These are phyloP conservation scores for Artemisia annua DNA, from an alignment of 129 eudicot genomes.

Conservation along the genomic window DNA sequence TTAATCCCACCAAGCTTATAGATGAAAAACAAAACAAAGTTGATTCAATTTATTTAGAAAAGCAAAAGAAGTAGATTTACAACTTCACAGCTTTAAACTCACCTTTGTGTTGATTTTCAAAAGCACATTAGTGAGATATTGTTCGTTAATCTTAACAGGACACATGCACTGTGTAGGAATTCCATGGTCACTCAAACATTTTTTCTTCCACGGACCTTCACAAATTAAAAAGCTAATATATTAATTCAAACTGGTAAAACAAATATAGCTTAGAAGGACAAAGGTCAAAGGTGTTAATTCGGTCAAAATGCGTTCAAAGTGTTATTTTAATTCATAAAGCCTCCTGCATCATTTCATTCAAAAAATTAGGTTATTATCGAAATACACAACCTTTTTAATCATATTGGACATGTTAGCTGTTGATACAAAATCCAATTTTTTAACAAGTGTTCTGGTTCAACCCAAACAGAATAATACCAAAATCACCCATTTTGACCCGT, in stretches of 20 bases:
- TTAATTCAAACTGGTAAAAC: background rate
- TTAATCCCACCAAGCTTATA: conserved; percentile 89
- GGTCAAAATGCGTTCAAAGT: too few relatives aligned
- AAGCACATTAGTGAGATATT: conserved; percentile 83
- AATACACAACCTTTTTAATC: too few relatives aligned
- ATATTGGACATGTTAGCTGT: too few relatives aligned
- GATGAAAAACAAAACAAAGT: conserved; percentile 6
- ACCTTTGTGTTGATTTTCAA: conserved; percentile 93
- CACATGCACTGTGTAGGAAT: conserved; percentile 77
- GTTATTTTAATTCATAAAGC: too few relatives aligned
- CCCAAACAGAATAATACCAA: too few relatives aligned
- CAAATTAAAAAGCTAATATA: conserved; percentile 1
- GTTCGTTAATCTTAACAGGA: conserved; percentile 77
- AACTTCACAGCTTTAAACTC: conserved; percentile 1
- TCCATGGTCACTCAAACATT: conserved; percentile 63
- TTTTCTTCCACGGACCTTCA: conserved; percentile 98
- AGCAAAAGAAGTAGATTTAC: background rate
- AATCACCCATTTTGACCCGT: too few relatives aligned
- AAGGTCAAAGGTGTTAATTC: too few relatives aligned
- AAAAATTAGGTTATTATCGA: too few relatives aligned
- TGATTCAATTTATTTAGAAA: background rate
- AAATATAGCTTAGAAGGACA: too few relatives aligned
- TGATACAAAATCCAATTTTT: too few relatives aligned
- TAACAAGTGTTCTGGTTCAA: too few relatives aligned
- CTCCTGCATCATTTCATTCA: too few relatives aligned